Base-by-base conservation (phyloP, 164 flowering plant species). In the Stephania yunnanensis region DNA sequence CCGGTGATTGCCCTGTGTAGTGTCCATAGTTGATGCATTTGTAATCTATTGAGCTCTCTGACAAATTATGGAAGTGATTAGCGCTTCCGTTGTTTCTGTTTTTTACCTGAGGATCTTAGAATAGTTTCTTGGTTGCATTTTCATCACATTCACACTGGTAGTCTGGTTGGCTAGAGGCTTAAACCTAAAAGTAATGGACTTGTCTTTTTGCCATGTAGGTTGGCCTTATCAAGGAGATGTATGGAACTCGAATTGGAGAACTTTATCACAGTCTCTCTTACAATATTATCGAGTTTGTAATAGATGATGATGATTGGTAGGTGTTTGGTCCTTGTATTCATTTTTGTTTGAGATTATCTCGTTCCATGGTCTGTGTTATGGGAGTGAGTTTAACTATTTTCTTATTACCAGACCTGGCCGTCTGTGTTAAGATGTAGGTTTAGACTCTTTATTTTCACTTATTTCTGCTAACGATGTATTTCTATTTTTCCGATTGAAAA, bases 221-320 rank as follows among this genome's bases (percentile, higher is more conserved):
- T 79, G 90, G 89, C 48, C 91, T 96, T 79, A 82, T 90, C 63
- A 90, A 89, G 84, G 99, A 96, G 81, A 79, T 96, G 81, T 94
- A 92, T 83, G 97, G 92, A 58, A 86, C 90, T 80, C 94, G 90
- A 79, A 87, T 96, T 29, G 83, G 85, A 80, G 98, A 94, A 81
- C 86, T 94, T 69, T 96, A 92, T 83, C 89, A 88, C 77, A 96
- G 97, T 85, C 94, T 96, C 74, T 91, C 94, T 1, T 91, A 83
- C 81, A 88, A 90, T 80, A 84, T 91, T 85, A 77, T 94, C 73
- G 97, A 94, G 78, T 94, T 96, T 86, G 86, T 83, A 46, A 68
- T 94, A 29, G 89, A 91, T 70, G 89, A 89, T 80, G 82, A 76
- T 84, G 89, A 90, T 67, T 91, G 97, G 98, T 93, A 80, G 25